Evolutionary conservation across 75 land plant species (phyloP).

Genomic region (Pinus taeda): DNA sequence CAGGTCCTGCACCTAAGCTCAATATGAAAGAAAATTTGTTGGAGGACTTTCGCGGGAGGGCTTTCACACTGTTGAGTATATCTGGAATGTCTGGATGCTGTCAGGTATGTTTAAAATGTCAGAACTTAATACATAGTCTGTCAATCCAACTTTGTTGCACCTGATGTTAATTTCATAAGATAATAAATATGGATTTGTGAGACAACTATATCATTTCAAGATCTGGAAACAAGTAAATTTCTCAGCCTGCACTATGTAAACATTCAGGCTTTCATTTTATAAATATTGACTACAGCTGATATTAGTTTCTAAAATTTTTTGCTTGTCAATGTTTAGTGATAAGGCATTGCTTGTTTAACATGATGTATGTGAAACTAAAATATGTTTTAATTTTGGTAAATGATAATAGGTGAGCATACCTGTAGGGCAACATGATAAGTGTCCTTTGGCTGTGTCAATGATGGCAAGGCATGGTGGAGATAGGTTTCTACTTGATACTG

Average conservation of each 20-base stretch:
- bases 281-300: neutral
- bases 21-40: constrained; percentile 48
- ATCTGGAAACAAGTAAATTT: neutral
- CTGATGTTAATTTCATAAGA: neutral
- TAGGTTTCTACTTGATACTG: constrained; percentile 63
- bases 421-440: constrained; percentile 58
- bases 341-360: neutral
- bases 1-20: constrained; percentile 73
- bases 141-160: neutral
- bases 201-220: neutral
- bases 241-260: neutral
- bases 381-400: neutral
- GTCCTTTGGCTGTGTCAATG: constrained; percentile 80
- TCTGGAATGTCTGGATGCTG: constrained; percentile 96
- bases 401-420: constrained; percentile 68
- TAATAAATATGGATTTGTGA: neutral
- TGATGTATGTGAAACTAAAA: neutral
- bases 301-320: neutral
- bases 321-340: neutral
- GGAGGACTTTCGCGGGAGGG: constrained; percentile 48
- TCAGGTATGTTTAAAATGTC: constrained; percentile 49
- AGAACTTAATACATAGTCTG: neutral
- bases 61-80: constrained; percentile 50
- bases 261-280: neutral
- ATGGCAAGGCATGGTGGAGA: constrained; percentile 86